Evolutionary conservation across 2,329 filamentous ascomycete species (phyloP), one percentile per base, ranked within the genome.

Genomic region (Nothomitra cinnamomea): DNA sequence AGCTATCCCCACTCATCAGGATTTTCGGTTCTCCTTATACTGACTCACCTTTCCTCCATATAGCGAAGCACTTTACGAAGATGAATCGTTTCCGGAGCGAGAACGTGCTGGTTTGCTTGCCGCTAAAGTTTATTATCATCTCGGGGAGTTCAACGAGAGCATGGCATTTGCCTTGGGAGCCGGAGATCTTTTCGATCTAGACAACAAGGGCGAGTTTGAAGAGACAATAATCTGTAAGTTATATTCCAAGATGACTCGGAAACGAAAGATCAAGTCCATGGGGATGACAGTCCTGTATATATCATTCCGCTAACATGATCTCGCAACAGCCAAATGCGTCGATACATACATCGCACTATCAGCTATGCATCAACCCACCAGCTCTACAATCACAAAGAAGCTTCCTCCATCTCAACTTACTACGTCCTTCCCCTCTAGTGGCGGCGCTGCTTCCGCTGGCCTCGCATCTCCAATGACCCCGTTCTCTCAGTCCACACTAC

Each of bases 71-170:
- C 80, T 98, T 51, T 98, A 94, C 70, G 92, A 98, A 76, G 90
- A 98, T 71, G 87, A 95, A 63, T 78, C 79, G 56, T 98, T 98
- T 64, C 85, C 89, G 50, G 85, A 98, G 68, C 87, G 90, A 64
- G 86, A 92, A 67, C 82, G 98, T 54, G 92, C 92, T 54, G 92
- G 92, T 53, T 77, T 98, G 51, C 88, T 98, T 53, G 85, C 94
- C 43, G 85, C 92, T 61, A 98, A 98, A 76, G 88, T 96, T 60
- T 98, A 96, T 73, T 98, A 96, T 66, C 92, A 98, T 66, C 81
- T 98, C 53, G 88, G 95, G 70, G 92, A 92, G 67, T 98, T 98
- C 74, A 92, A 95, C 66, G 92, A 98, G 73, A 95, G 90, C 70
- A 96, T 98, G 90, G 85, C 87, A 52, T 96, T 98, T 69, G 92